A percentile compares a stretch with the other conserved stretches of the same genome.
phyloP scores from a whole-genome alignment of 148 eudicot genomes.

The Polygonum aviculare region DNA sequence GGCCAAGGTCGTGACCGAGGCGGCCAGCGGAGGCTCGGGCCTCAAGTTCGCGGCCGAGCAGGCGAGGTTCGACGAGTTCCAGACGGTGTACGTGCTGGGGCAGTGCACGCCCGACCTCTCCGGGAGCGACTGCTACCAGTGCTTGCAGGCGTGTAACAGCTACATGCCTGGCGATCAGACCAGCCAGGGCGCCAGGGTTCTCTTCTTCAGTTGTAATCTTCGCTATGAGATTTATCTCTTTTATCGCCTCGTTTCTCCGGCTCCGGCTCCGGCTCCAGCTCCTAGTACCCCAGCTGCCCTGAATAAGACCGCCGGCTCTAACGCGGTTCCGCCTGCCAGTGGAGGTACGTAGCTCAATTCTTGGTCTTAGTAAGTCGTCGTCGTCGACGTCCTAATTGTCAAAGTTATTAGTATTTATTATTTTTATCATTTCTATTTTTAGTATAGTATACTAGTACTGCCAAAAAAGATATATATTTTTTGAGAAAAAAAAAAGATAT shows the following conservation, averaged over 20 bases:
- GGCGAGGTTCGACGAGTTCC: neutral
- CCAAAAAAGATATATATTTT: too few relatives aligned
- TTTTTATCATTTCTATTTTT: too few relatives aligned
- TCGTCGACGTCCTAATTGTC: too few relatives aligned
- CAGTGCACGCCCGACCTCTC: constrained; percentile 41
- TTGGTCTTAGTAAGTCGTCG: too few relatives aligned
- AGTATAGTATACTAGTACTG: too few relatives aligned
- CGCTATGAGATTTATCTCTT: constrained; percentile 20
- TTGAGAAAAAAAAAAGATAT: too few relatives aligned
- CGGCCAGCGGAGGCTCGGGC: neutral
- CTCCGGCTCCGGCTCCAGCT: neutral
- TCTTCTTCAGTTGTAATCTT: constrained; percentile 20
- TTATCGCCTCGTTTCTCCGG: neutral
- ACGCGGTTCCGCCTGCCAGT: too few relatives aligned
- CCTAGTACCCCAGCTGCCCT: too few relatives aligned
- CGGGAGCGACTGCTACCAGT: constrained; percentile 10
- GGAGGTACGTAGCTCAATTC: too few relatives aligned
- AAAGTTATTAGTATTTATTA: too few relatives aligned
- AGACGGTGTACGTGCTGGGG: constrained; percentile 16
- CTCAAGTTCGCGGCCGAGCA: constrained; percentile 17
- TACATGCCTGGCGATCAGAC: neutral
- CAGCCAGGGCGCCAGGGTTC: constrained; percentile 14
- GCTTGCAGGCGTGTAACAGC: constrained; percentile 17
- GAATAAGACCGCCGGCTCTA: neutral
- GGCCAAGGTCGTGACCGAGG: neutral